A percentile compares a stretch with the other conserved stretches of the same genome.
These are phyloP conservation scores for Rhizophora apiculata DNA, from an alignment of 345 rosid species.

Conservation along the genomic window DNA sequence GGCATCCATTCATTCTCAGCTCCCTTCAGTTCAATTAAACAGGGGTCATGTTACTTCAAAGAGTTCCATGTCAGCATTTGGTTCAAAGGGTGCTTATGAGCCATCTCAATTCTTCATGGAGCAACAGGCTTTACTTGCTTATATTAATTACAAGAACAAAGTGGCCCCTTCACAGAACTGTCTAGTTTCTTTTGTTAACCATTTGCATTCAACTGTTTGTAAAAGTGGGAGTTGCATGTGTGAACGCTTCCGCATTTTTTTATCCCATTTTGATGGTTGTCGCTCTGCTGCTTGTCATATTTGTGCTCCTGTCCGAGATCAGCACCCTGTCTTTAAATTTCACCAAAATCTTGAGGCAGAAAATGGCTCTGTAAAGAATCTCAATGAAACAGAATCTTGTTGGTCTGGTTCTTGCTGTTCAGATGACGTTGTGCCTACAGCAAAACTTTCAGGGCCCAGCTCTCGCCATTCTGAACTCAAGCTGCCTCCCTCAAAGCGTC, in stretches of 20 bases:
- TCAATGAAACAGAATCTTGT: conserved; percentile 7
- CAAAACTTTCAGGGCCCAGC: conserved; percentile 11
- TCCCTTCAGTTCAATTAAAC: conserved; percentile 19
- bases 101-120: conserved; percentile 6
- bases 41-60: conserved; percentile 7
- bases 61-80: conserved; percentile 4
- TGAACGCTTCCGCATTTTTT: conserved; percentile 4
- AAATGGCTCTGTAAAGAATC: background rate
- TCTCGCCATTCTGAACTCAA: background rate
- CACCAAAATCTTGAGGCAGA: conserved; percentile 3
- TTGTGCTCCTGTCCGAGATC: conserved; percentile 24
- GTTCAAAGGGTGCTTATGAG: background rate
- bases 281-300: conserved; percentile 15
- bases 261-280: conserved; percentile 32
- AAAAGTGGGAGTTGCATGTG: conserved; percentile 24
- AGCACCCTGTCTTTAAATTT: background rate
- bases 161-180: background rate
- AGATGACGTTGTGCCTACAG: conserved; percentile 16
- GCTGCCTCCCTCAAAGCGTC: conserved; percentile 15
- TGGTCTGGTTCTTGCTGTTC: conserved; percentile 14
- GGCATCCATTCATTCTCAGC: conserved; percentile 15
- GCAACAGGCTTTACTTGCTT: conserved; percentile 21
- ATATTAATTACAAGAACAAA: conserved; percentile 24
- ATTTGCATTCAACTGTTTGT: conserved; percentile 32
- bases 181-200: conserved; percentile 25